Evolutionary conservation across 305 asterid species (phyloP), one percentile per base, ranked within the genome.

Genomic region (Coffea humblotiana): DNA sequence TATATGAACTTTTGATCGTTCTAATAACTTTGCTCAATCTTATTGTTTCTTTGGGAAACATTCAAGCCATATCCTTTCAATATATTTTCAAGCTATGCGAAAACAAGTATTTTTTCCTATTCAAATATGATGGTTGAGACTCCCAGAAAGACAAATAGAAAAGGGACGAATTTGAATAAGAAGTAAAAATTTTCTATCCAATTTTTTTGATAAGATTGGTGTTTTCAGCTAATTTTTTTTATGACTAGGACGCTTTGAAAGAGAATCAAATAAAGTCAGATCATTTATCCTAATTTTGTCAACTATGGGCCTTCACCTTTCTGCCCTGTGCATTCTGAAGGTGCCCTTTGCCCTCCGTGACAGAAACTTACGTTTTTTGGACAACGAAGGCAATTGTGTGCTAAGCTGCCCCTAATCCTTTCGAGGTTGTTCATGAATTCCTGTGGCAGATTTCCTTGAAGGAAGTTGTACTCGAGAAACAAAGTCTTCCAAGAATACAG

Each of bases 321-420:
- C 4, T 15, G 77, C 3, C 82, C 52, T 70, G 77, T 69, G 70
- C 92, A 89, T 71, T 89, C 86, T n/a, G 86, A 77, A 74, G 88
- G 82, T 47, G 89, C 72, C 85, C 89, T 82, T 68, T 89, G 90
- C 58, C 89, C 85, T 25, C 88, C 90, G 32, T 9, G 81, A 74
- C 87, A 89, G 72, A 86, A 45, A 52, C 58, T 74, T 8, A 80
- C 35, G 8, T 71, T 71, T 23, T 25, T 19, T 3, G 87, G 83
- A 78, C 90, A 89, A 11, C 37, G 80, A 2, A 87, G 85, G 67
- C 92, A 89, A 71, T 89, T 89, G 15, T 84, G 88, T 4, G 85
- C 88, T 69, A 89, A 73, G 79, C 88, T 87, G 10, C 87, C 90
- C 27, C 63, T 83, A 2, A 77, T 56, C 18, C 72, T 77, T 40